Base-by-base conservation (phyloP, 495 filamentous ascomycete genomes). In the Aspergillus carlsbadensis region DNA sequence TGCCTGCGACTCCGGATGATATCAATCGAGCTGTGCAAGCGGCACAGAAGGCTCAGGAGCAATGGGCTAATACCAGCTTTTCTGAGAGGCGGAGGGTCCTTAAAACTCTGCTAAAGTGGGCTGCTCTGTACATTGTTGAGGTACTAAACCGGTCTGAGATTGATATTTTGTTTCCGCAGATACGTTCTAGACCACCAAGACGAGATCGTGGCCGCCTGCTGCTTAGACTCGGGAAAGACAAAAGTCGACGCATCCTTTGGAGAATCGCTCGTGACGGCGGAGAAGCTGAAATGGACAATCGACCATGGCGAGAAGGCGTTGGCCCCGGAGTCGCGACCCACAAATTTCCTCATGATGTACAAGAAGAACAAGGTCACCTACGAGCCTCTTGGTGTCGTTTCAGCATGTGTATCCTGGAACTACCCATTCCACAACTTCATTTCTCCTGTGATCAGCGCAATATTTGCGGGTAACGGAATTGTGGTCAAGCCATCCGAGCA, bases 161-260 rank as follows among this genome's bases (percentile, higher is more conserved):
- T 54, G 24, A 61, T 37, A 15, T 8, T 31, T 20, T n/a, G 26
- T 5, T 49, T 40, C 21, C 15, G 18, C 56, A 87, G 84, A 70
- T 83, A 84, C 62, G 78, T 98, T 18, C 82, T 99, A 52, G 88
- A 96, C 53, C 88, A 98, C 71, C 91, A 96, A 69, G 89, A 96
- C 49, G 77, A 83, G 31, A 94, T 99, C 59, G 91, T 89, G 52
- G 83, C 82, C 13, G 84, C 89, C 20, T 92, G 92, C 45, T 97
- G 92, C 65, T 78, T 96, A 14, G 94, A 99, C 74, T 94, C 90
- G n/a, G 94, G 94, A 47, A 99, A 99, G 74, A 96, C 95, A 5
- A 88, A 90, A 76, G 84, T 97, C 24, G 94, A 99, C 67, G 93
- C 92, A 8, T 84, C 86, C 34, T 85, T 99, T 35, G 94, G 94